Percentiles rank a stretch among this genome's conserved stretches.
These are phyloP conservation scores for Rhizopogon vinicolor DNA, from an alignment of 768 basidiomycete species.

Conservation along the genomic window DNA sequence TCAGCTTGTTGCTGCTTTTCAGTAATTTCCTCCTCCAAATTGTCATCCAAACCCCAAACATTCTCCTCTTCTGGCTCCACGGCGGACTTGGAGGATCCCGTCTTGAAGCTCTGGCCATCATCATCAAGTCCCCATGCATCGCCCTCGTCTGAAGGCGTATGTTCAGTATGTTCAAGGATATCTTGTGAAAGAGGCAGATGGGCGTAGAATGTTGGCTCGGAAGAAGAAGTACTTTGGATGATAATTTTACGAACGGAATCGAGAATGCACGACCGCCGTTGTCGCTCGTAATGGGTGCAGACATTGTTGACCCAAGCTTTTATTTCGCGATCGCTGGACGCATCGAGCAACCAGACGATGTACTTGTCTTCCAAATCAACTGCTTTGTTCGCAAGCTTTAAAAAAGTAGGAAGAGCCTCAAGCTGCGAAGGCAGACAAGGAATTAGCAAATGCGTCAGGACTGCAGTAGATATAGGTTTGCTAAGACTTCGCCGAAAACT, in stretches of 20 bases:
- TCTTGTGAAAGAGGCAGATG: conserved; percentile 10
- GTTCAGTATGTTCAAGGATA: not conserved
- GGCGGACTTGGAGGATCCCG: conserved; percentile 19
- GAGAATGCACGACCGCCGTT: conserved; percentile 62
- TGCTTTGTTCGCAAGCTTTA: conserved; percentile 51
- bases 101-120: conserved; percentile 29
- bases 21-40: conserved; percentile 22
- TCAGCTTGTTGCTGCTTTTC: conserved; percentile 14
- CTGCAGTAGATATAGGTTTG: conserved; percentile 52
- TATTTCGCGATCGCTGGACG: conserved; percentile 46
- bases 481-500: conserved; percentile 53
- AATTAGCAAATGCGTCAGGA: conserved; percentile 64
- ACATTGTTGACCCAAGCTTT: conserved; percentile 66
- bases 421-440: conserved; percentile 68
- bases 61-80: conserved; percentile 30
- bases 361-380: conserved; percentile 62
- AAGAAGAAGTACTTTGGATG: conserved; percentile 20
- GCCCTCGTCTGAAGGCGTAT: conserved; percentile 12
- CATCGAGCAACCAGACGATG: conserved; percentile 45
- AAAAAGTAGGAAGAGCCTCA: conserved; percentile 53
- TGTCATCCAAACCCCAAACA: conserved; percentile 54
- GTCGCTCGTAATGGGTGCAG: conserved; percentile 73
- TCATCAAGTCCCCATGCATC: conserved; percentile 42
- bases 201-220: conserved; percentile 22
- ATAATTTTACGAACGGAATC: conserved; percentile 57